Evolutionary conservation across 1,139 yeast genomes (phyloP).

Genomic region (Nadsonia starkeyi-henricii): DNA sequence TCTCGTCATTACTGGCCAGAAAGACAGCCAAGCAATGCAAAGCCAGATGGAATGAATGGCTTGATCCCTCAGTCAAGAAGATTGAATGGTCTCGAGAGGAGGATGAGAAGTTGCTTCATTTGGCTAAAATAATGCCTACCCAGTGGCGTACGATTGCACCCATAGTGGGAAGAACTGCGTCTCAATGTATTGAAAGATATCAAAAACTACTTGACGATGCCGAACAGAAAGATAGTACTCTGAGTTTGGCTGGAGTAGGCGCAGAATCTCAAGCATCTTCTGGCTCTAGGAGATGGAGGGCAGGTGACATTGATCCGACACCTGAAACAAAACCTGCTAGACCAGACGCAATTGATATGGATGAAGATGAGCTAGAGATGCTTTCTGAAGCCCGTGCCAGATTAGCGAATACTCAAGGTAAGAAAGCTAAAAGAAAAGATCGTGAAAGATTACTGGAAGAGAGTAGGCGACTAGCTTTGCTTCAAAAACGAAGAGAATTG

Average conservation of each 20-base stretch:
- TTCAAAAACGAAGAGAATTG: conserved; percentile 74
- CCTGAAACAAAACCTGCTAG: conserved; percentile 77
- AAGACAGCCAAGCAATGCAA: conserved; percentile 88
- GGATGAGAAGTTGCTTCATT: conserved; percentile 53
- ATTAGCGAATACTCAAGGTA: conserved; percentile 84
- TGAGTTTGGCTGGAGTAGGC: conserved; percentile 2
- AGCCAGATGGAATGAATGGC: conserved; percentile 84
- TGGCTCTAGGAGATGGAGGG: conserved; percentile 15
- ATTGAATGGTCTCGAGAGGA: conserved; percentile 62
- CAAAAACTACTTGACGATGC: conserved; percentile 55
- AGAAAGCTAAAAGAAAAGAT: conserved; percentile 83
- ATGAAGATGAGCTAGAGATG: conserved; percentile 87
- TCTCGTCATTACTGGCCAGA: conserved; percentile 70
- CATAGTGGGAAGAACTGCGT: conserved; percentile 70
- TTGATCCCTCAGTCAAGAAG: conserved; percentile 59
- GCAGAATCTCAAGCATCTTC: conserved; percentile 24
- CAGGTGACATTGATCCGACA: conserved; percentile 49
- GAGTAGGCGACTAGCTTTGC: conserved; percentile 55
- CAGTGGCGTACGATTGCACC: conserved; percentile 91
- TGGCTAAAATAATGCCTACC: conserved; percentile 67
- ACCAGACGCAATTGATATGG: conserved; percentile 68
- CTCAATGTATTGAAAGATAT: conserved; percentile 79
- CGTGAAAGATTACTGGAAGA: conserved; percentile 72
- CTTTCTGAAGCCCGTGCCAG: conserved; percentile 86
- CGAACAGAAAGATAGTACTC: conserved; percentile 12